A percentile compares a stretch with the other conserved stretches of the same genome.
phyloP scores from a whole-genome alignment of 2,329 filamentous ascomycete genomes.

The Paramyrothecium sp. region DNA sequence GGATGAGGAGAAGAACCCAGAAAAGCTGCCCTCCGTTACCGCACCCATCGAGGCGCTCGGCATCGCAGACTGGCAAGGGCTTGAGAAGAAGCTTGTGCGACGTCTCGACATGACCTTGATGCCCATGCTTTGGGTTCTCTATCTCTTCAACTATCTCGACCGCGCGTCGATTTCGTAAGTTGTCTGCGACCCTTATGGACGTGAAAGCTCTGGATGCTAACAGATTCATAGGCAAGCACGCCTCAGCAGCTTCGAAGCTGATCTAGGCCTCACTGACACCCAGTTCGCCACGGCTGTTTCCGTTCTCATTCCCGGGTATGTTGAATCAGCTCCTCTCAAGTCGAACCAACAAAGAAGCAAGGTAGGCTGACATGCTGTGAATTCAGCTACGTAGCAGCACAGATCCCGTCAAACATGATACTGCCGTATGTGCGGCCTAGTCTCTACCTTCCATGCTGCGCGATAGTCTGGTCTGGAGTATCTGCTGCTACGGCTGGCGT shows the following conservation, averaged over 20 bases:
- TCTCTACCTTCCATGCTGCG: slow-evolving; percentile 14
- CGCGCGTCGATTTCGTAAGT: background rate
- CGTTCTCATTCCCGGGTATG: background rate
- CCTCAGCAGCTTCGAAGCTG: background rate
- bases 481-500: slow-evolving; percentile 14
- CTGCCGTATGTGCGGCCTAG: slow-evolving; percentile 12
- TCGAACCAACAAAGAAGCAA: background rate
- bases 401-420: slow-evolving; percentile 12
- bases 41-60: background rate
- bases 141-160: background rate
- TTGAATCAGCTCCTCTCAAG: too few relatives aligned
- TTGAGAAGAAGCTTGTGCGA: background rate
- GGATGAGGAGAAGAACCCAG: background rate
- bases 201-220: background rate
- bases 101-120: background rate
- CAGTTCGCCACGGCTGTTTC: background rate
- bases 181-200: background rate
- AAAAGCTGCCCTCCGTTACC: background rate
- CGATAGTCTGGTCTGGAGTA: slow-evolving; percentile 12
- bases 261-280: background rate
- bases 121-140: background rate
- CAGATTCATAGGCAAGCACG: background rate
- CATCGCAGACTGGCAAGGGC: background rate
- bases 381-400: slow-evolving; percentile 1
- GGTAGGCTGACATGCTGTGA: background rate